Percentiles rank a stretch among this genome's conserved stretches.
These are phyloP conservation scores for Phytopythium boreale DNA, from an alignment of 352 stramenopile genomes.

Conservation along the genomic window DNA sequence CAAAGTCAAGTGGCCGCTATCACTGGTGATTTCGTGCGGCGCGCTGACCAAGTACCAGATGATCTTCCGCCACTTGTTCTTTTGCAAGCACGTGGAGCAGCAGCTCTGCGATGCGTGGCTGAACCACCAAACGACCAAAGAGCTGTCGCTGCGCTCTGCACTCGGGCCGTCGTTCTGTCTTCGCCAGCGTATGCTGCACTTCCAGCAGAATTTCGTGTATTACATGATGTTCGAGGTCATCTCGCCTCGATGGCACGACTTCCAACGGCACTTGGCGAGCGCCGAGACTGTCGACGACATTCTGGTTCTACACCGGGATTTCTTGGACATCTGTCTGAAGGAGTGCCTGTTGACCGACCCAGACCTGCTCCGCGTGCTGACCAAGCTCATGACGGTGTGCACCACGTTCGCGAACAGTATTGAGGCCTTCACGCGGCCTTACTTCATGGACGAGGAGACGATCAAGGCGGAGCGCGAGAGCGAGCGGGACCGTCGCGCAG, in stretches of 20 bases:
- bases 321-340: slow-evolving; percentile 95
- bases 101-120: slow-evolving; percentile 94
- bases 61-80: slow-evolving; percentile 99
- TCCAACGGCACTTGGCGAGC: slow-evolving; percentile 81
- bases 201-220: slow-evolving; percentile 98
- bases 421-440: slow-evolving; percentile 84
- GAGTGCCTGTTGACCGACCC: slow-evolving; percentile 97
- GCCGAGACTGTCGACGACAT: slow-evolving; percentile 94
- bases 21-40: slow-evolving; percentile 94
- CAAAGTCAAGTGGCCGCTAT: slow-evolving; percentile 96
- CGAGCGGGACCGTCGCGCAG: slow-evolving; percentile 69
- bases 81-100: slow-evolving; percentile 98
- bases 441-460: slow-evolving; percentile 82
- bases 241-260: slow-evolving; percentile 89
- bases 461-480: slow-evolving; percentile 81
- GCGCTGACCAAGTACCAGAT: slow-evolving; percentile 98
- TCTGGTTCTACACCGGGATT: slow-evolving; percentile 92
- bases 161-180: slow-evolving; percentile 94
- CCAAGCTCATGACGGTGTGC: slow-evolving; percentile 97
- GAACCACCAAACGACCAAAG: slow-evolving; percentile 93
- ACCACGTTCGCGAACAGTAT: slow-evolving; percentile 95
- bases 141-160: slow-evolving; percentile 81
- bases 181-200: slow-evolving; percentile 98
- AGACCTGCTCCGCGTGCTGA: slow-evolving; percentile 92
- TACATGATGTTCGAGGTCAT: slow-evolving; percentile 99